Evolutionary conservation across 1,284 basidiomycete genomes (phyloP).

Genomic region (Schizopora paradoxa): DNA sequence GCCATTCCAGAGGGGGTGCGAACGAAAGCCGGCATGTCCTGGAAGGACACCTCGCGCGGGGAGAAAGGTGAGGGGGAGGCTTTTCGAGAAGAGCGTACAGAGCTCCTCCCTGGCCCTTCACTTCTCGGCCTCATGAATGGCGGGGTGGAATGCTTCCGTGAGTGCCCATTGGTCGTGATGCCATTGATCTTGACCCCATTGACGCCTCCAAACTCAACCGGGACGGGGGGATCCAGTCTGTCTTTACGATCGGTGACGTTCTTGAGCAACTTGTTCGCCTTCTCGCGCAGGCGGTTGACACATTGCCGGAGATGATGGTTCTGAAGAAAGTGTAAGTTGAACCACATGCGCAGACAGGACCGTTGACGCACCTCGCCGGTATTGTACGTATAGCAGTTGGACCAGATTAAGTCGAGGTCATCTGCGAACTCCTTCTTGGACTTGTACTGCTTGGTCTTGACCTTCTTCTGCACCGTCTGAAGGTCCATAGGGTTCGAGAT

Average conservation of each 20-base stretch:
- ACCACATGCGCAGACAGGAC: no score
- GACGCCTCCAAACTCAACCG: slow-evolving; percentile 34
- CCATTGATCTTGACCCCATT: slow-evolving; percentile 29
- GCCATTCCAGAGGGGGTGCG: slow-evolving; percentile 78
- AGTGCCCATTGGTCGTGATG: slow-evolving; percentile 28
- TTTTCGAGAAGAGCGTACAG: slow-evolving; percentile 3
- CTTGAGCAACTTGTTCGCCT: slow-evolving; percentile 78
- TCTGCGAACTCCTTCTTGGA: slow-evolving; percentile 90
- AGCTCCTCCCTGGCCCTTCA: slow-evolving; percentile 21
- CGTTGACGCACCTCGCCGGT: slow-evolving; percentile 66
- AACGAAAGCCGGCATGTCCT: slow-evolving; percentile 65
- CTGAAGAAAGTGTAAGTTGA: slow-evolving; percentile 25
- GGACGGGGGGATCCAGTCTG: slow-evolving; percentile 57
- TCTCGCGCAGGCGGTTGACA: slow-evolving; percentile 69
- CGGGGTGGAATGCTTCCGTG: slow-evolving; percentile 19
- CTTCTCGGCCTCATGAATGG: slow-evolving; percentile 21
- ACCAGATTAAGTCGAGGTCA: slow-evolving; percentile 96
- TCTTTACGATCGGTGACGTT: slow-evolving; percentile 89
- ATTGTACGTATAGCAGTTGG: slow-evolving; percentile 93
- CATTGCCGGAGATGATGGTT: slow-evolving; percentile 79
- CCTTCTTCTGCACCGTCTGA: slow-evolving; percentile 86
- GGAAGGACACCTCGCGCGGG: slow-evolving; percentile 41
- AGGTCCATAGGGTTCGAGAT: slow-evolving; percentile 94
- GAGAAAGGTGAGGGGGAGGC: slow-evolving; percentile 7
- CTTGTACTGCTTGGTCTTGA: slow-evolving; percentile 89